Evolutionary conservation across 176 grass and related monocot genomes (phyloP).

Genomic region (Poa pratensis): DNA sequence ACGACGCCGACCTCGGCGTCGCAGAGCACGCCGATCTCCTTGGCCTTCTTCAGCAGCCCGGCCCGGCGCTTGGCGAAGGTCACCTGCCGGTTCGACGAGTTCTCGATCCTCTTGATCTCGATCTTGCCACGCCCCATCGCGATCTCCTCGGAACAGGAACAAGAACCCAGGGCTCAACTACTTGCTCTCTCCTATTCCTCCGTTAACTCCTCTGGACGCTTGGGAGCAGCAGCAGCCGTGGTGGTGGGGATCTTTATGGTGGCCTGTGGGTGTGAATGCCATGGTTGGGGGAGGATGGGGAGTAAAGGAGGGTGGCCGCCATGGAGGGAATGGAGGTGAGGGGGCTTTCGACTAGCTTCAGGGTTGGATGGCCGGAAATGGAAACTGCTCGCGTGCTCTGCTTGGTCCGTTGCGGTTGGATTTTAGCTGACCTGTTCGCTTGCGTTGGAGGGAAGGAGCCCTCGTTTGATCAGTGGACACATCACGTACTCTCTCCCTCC

Average conservation of each 20-base stretch:
- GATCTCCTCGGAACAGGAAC: background rate
- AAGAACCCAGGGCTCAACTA: background rate
- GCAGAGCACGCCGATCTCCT: conserved; percentile 95
- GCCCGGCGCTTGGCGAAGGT: conserved; percentile 91
- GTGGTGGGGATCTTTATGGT: conserved; percentile 32
- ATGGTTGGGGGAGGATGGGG: background rate
- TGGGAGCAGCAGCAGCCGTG: background rate
- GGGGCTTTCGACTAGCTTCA: conserved; percentile 61
- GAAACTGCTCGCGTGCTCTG: conserved; percentile 46
- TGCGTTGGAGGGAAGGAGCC: background rate
- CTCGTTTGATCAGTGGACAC: conserved; percentile 2
- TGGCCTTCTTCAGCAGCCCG: conserved; percentile 91
- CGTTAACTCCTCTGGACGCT: background rate
- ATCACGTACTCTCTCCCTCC: background rate
- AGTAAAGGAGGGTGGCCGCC: conserved; percentile 48
- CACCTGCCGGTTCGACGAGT: conserved; percentile 85
- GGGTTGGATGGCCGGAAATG: conserved; percentile 57
- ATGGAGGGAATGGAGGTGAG: conserved; percentile 55
- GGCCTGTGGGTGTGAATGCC: conserved; percentile 3
- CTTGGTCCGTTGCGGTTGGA: conserved; percentile 21
- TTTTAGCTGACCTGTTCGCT: conserved; percentile 17
- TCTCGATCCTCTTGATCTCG: conserved; percentile 99
- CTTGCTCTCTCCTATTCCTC: background rate
- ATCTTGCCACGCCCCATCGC: conserved; percentile 94
- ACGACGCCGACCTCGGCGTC: conserved; percentile 84